Percentiles rank a stretch among this genome's conserved stretches.
Evolutionary conservation across 345 rosid genomes (phyloP).

Genomic region (Citrus sp.): DNA sequence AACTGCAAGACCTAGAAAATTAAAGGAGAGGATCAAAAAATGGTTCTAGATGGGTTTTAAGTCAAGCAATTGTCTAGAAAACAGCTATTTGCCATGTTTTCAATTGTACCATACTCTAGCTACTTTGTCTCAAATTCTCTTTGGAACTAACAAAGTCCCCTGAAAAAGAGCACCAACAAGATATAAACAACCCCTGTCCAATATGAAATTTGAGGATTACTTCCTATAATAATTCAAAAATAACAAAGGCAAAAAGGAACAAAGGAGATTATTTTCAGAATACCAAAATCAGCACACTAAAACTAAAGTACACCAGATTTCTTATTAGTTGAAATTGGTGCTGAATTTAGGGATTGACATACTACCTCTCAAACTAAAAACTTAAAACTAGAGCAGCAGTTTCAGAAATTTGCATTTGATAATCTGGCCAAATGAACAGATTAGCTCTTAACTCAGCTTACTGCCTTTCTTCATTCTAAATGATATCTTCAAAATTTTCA

Average conservation of each 20-base stretch:
- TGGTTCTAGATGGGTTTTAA: background rate
- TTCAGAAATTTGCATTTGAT: background rate
- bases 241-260: background rate
- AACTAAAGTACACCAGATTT: background rate
- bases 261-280: background rate
- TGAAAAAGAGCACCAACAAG: background rate
- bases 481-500: background rate
- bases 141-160: background rate
- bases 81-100: slow-evolving; percentile 1
- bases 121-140: background rate
- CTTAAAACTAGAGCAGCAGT: too few relatives aligned
- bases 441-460: background rate
- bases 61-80: slow-evolving; percentile 3
- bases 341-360: background rate
- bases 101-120: background rate
- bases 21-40: background rate
- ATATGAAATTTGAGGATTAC: background rate
- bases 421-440: background rate
- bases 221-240: background rate
- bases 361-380: background rate
- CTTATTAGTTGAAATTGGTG: background rate
- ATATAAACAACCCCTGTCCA: background rate
- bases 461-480: background rate
- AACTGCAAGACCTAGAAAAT: background rate
- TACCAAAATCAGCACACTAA: background rate